Base-by-base conservation (phyloP, 1,139 yeast genomes). In the Sporopachydermia cereana region DNA sequence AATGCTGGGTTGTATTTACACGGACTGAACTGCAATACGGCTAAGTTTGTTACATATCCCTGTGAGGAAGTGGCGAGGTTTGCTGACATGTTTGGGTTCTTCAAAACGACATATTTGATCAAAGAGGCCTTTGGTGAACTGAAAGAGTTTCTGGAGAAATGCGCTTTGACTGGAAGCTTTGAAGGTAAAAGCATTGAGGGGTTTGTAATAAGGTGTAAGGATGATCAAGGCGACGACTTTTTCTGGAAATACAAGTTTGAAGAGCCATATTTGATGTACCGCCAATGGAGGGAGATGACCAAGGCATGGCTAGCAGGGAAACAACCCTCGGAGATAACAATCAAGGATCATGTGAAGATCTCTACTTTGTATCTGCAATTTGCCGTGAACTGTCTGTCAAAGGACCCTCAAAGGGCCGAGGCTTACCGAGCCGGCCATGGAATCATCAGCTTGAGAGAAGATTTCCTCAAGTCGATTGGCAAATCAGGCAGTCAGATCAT, bases 181-280 rank as follows among this genome's bases (percentile, higher is more conserved):
- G 64, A 82, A 1, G 78, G 72, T 2, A 65, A 69, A 41, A 96
- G 86, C 53, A 74, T 85, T 3, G 99, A 93, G 64, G 99, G 99
- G 0, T 93, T 91, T 64, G 99, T 93, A 2, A 69, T 93, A 3
- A 69, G 98, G 45, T 76, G 91, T 53, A 64, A 67, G 44, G 48
- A 48, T 22, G 47, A 46, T 2, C 41, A 36, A 14, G 43, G 45
- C 17, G 60, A 57, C 14, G 82, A 78, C 50, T 86, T 74, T 55
- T 86, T 93, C 62, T 93, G 88, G 74, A 93, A 93, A 64, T 91
- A 70, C 66, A 93, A 93, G 61, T 91, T 93, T 59, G 95, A 88
- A 53, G 96, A 93, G 62, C 98, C 98, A 0, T 93, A 93, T 56
- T 66, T 86, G 45, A 72, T 93, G 69, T 93, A 88, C 59, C 72